phyloP scores from a whole-genome alignment of 2,329 filamentous ascomycete genomes.

The Beauveria pseudobassiana region DNA sequence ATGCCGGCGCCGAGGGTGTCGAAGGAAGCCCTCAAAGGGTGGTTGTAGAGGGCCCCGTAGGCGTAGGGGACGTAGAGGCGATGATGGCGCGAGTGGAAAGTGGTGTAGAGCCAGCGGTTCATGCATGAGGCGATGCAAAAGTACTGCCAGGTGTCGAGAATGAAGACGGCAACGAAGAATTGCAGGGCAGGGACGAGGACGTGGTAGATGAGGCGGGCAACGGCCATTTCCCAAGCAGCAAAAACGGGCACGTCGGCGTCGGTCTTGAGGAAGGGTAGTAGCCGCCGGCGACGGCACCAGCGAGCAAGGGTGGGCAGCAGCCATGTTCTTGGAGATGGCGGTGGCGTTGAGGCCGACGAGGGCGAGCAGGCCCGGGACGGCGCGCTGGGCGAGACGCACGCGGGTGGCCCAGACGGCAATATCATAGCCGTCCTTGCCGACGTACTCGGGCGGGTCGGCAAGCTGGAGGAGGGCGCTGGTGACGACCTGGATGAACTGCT shows the following conservation, averaged over 20 bases:
- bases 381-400: slow-evolving; percentile 69
- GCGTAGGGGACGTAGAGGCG: slow-evolving; percentile 96
- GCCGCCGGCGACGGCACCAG: slow-evolving; percentile 71
- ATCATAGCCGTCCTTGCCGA: slow-evolving; percentile 76
- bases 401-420: slow-evolving; percentile 84
- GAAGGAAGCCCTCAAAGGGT: slow-evolving; percentile 89
- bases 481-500: slow-evolving; percentile 81
- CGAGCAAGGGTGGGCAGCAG: slow-evolving; percentile 61
- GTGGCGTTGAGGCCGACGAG: slow-evolving; percentile 69
- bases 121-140: slow-evolving; percentile 95
- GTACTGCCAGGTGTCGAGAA: slow-evolving; percentile 97
- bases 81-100: slow-evolving; percentile 92
- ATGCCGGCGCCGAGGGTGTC: slow-evolving; percentile 84
- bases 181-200: slow-evolving; percentile 68
- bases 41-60: slow-evolving; percentile 94
- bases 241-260: slow-evolving; percentile 62
- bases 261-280: slow-evolving; percentile 66
- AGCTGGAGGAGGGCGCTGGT: slow-evolving; percentile 61
- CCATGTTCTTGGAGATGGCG: slow-evolving; percentile 68
- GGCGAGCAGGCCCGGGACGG: slow-evolving; percentile 64
- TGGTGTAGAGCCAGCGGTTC: slow-evolving; percentile 93
- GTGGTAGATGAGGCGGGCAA: slow-evolving; percentile 76
- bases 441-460: slow-evolving; percentile 66
- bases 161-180: slow-evolving; percentile 62
- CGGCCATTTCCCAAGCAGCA: slow-evolving; percentile 70